phyloP scores from a whole-genome alignment of 202 grass and related monocot species.

The Panicum virgatum region DNA sequence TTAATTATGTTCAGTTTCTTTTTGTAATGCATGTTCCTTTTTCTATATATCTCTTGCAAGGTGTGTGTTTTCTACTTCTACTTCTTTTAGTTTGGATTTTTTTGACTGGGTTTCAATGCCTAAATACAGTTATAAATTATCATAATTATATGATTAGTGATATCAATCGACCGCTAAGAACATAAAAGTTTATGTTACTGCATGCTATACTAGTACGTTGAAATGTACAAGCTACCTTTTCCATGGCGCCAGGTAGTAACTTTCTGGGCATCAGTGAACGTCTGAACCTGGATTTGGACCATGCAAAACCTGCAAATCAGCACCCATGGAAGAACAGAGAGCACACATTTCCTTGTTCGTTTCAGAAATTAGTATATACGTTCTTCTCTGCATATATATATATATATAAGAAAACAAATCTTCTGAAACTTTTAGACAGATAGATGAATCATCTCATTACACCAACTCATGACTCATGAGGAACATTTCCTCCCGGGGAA shows the following conservation, averaged over 20 bases:
- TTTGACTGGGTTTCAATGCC: background rate
- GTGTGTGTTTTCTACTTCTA: background rate
- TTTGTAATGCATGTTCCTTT: background rate
- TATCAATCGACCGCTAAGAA: background rate
- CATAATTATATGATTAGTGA: background rate
- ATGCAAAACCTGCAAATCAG: background rate
- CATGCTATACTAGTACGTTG: background rate
- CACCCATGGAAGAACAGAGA: background rate
- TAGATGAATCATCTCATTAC: background rate
- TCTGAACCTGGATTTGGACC: background rate
- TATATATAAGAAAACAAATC: background rate
- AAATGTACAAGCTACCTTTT: background rate
- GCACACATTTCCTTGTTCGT: background rate
- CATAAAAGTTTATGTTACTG: background rate
- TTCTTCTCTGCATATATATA: background rate
- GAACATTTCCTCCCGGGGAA: slow-evolving; percentile 9
- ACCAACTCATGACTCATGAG: background rate
- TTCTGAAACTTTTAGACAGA: background rate
- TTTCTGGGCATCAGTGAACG: background rate
- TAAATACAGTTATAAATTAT: background rate
- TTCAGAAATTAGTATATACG: background rate
- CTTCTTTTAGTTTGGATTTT: background rate
- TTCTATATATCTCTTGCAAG: background rate
- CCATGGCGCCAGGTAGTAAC: background rate
- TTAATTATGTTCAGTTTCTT: background rate